These are phyloP conservation scores for Amoeboaphelidium occidentale DNA, from an alignment of 371 early-diverging fungal species.

Conservation along the genomic window DNA sequence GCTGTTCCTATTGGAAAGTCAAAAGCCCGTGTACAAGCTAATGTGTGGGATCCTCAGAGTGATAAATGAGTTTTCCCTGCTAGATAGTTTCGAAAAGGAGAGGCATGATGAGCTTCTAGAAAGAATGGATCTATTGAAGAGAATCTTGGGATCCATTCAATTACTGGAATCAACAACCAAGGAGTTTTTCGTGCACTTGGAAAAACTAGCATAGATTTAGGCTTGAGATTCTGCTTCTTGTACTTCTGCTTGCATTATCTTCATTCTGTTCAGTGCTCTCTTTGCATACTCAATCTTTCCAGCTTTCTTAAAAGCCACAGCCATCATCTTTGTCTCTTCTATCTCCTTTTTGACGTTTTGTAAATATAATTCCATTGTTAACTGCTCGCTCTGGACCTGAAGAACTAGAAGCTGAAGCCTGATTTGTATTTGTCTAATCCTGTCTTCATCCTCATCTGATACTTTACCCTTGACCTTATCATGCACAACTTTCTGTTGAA, in stretches of 20 bases:
- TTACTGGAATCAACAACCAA: too few relatives aligned
- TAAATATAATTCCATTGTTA: slow-evolving; percentile 15
- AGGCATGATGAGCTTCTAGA: too few relatives aligned
- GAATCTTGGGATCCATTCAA: too few relatives aligned
- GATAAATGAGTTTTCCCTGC: too few relatives aligned
- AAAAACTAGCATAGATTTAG: too few relatives aligned
- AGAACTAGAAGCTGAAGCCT: not conserved
- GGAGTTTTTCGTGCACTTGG: too few relatives aligned
- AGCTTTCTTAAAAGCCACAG: slow-evolving; percentile 35
- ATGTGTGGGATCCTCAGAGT: too few relatives aligned
- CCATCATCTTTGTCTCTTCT: slow-evolving; percentile 30
- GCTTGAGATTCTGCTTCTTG: slow-evolving; percentile 17
- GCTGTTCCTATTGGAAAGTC: too few relatives aligned
- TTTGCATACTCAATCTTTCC: slow-evolving; percentile 36
- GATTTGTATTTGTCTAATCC: not conserved
- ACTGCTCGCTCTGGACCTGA: not conserved
- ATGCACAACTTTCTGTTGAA: not conserved
- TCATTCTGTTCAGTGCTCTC: slow-evolving; percentile 33
- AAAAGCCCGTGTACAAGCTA: too few relatives aligned
- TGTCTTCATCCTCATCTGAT: not conserved
- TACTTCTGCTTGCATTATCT: slow-evolving; percentile 53
- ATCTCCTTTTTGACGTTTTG: slow-evolving; percentile 26
- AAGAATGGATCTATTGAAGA: too few relatives aligned
- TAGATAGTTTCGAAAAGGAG: too few relatives aligned
- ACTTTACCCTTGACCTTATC: not conserved